These are phyloP conservation scores for Telopea speciosissima DNA, from an alignment of 177 flowering plant genomes.

Conservation along the genomic window DNA sequence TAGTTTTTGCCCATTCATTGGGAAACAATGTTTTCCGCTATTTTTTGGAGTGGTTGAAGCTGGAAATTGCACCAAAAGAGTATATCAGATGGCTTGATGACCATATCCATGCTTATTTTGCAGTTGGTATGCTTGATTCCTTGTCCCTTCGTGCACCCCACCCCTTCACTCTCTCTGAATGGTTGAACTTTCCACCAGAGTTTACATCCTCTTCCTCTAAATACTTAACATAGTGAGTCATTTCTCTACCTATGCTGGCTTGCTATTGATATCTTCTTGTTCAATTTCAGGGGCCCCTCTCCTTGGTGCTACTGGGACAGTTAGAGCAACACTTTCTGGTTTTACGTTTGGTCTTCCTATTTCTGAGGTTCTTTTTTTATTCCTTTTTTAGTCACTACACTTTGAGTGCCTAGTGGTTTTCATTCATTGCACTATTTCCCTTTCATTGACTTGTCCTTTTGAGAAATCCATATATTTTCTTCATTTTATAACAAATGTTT, in stretches of 20 bases:
- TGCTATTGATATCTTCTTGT: constrained; percentile 1
- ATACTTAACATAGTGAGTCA: background rate
- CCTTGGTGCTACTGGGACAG: constrained; percentile 80
- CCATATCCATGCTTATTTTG: constrained; percentile 97
- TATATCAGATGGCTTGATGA: constrained; percentile 86
- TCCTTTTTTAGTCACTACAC: background rate
- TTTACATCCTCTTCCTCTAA: background rate
- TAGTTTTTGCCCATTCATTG: constrained; percentile 96
- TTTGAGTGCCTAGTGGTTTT: too few relatives aligned
- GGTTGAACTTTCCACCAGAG: too few relatives aligned
- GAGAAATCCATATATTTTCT: background rate
- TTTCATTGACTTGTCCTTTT: too few relatives aligned
- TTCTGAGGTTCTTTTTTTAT: constrained; percentile 55
- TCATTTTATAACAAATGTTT: background rate
- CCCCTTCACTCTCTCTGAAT: too few relatives aligned
- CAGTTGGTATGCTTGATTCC: constrained; percentile 64
- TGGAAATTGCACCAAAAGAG: constrained; percentile 93
- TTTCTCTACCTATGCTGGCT: background rate
- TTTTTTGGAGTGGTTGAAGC: constrained; percentile 96
- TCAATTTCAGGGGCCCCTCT: constrained; percentile 71
- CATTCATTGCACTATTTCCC: background rate
- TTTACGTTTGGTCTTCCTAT: constrained; percentile 85
- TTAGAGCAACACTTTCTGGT: constrained; percentile 79
- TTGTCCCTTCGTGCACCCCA: too few relatives aligned
- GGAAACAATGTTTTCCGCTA: constrained; percentile 94